phyloP scores from a whole-genome alignment of 257 asterid species.

The Penstemon newberryi region DNA sequence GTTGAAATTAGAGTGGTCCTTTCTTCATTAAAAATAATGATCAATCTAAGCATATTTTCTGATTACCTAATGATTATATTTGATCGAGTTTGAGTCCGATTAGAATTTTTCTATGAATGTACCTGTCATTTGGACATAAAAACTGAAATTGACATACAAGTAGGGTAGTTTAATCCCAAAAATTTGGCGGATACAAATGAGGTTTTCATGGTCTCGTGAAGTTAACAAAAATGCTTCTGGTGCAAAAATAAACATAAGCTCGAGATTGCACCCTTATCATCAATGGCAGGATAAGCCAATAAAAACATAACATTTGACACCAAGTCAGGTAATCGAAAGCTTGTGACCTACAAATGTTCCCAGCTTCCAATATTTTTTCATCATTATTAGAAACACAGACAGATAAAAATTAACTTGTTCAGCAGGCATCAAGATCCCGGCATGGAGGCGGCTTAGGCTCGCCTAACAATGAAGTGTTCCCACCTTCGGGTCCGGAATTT shows the following conservation, averaged over 20 bases:
- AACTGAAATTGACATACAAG: constrained; percentile 7
- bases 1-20: too few species aligned
- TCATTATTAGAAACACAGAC: constrained; percentile 48
- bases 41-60: too few species aligned
- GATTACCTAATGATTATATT: too few species aligned
- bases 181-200: constrained; percentile 7
- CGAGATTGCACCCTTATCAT: constrained; percentile 28
- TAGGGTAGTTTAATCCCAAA: constrained; percentile 21
- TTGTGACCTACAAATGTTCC: constrained; percentile 43
- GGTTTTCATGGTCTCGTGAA: constrained; percentile 14
- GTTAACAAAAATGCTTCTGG: constrained; percentile 20
- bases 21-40: too few species aligned
- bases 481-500: constrained; percentile 92
- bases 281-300: constrained; percentile 23
- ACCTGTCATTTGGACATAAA: not conserved
- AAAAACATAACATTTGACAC: constrained; percentile 21
- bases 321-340: constrained; percentile 30
- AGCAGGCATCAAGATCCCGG: constrained; percentile 96
- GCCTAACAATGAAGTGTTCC: constrained; percentile 71
- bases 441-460: constrained; percentile 95
- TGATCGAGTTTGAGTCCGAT: too few species aligned
- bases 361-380: constrained; percentile 37
- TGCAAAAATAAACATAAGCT: constrained; percentile 21
- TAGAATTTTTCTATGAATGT: too few species aligned
- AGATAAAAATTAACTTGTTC: constrained; percentile 30